Conservation (phyloP, 306 rosid genomes). For the Quercus berberidifolia region DNA sequence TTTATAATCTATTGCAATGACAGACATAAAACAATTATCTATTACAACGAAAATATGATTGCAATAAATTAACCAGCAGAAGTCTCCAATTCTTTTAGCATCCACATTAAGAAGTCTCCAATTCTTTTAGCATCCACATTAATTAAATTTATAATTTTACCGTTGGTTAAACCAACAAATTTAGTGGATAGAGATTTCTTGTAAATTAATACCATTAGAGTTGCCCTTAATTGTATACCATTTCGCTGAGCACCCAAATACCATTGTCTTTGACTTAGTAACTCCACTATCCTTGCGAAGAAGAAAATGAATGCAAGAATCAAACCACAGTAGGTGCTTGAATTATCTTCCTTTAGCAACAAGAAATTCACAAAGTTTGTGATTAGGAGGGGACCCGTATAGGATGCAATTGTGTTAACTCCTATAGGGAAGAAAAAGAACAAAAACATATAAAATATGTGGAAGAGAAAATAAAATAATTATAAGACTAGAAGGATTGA, state of each 20-base stretch:
- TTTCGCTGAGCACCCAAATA: conserved; percentile 77
- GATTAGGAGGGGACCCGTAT: conserved; percentile 70
- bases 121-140: conserved; percentile 83
- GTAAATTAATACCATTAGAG: conserved; percentile 59
- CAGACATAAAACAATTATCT: too few relatives aligned
- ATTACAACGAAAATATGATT: too few relatives aligned
- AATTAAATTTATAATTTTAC: conserved; percentile 60
- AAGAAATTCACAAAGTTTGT: conserved; percentile 69
- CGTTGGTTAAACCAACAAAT: conserved; percentile 53
- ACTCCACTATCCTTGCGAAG: conserved; percentile 69
- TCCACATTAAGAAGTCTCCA: too few relatives aligned
- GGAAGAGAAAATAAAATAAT: background rate
- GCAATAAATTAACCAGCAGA: too few relatives aligned
- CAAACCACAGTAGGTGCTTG: conserved; percentile 49
- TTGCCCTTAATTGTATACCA: conserved; percentile 65
- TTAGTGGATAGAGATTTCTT: conserved; percentile 44
- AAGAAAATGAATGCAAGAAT: conserved; percentile 73
- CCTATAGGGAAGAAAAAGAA: conserved; percentile 37
- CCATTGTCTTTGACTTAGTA: conserved; percentile 80
- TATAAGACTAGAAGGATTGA: background rate
- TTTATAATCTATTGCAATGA: too few relatives aligned
- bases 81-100: too few relatives aligned
- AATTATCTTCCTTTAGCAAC: conserved; percentile 33
- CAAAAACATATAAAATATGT: conserved; percentile 3
- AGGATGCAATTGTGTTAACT: conserved; percentile 69